A percentile compares a stretch with the other conserved stretches of the same genome.
Conservation (phyloP, 768 basidiomycete genomes). For the Suillus luteus region DNA sequence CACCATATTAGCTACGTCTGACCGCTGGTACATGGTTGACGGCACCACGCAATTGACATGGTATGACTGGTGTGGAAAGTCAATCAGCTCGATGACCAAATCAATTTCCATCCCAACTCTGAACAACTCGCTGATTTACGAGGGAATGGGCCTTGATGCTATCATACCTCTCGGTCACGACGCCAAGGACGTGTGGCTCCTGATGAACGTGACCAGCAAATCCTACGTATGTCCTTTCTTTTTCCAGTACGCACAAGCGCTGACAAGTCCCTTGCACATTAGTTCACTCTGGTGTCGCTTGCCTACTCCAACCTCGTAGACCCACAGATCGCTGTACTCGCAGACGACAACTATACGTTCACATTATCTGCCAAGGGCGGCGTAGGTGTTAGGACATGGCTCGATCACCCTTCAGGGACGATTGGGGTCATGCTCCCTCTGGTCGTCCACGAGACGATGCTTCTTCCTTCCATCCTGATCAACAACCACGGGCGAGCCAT, state of each 20-base stretch:
- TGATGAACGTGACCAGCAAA: constrained; percentile 53
- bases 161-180: constrained; percentile 47
- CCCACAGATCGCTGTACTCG: constrained; percentile 44
- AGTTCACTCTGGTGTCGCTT: constrained; percentile 57
- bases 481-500: constrained; percentile 42
- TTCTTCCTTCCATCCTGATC: constrained; percentile 62
- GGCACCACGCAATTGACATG: constrained; percentile 54
- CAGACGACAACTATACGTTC: constrained; percentile 42
- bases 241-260: neutral
- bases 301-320: constrained; percentile 49
- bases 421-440: constrained; percentile 46
- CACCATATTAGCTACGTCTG: constrained; percentile 52
- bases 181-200: constrained; percentile 50
- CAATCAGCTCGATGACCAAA: constrained; percentile 39
- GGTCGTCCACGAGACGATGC: constrained; percentile 63
- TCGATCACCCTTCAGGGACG: constrained; percentile 58
- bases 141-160: constrained; percentile 40
- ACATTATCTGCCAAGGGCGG: constrained; percentile 54
- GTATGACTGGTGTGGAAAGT: constrained; percentile 55
- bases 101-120: constrained; percentile 47
- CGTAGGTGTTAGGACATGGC: constrained; percentile 59
- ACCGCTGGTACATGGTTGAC: constrained; percentile 48
- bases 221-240: constrained; percentile 44
- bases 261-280: neutral
- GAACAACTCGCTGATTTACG: constrained; percentile 50